Percentiles rank a stretch among this genome's conserved stretches.
Conservation (phyloP, 371 early-diverging fungal species). For the Nematocida major region DNA sequence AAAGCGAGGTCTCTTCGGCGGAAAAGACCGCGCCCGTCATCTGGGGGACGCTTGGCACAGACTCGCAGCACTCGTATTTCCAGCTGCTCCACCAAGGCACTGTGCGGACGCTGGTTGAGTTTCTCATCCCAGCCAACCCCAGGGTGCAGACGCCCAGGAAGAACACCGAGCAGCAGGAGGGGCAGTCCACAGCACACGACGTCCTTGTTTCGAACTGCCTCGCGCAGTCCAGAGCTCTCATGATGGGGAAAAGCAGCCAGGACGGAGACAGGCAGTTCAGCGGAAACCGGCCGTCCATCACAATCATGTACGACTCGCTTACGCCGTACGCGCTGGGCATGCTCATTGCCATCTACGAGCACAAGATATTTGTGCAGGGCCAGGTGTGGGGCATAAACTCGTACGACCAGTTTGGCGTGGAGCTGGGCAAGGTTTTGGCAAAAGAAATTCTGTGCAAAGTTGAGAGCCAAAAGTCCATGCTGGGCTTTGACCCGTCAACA, state of each 20-base stretch:
- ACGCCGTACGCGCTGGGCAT: conserved; percentile 84
- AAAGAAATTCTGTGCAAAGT: conserved; percentile 83
- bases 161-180: conserved; percentile 56
- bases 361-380: conserved; percentile 97
- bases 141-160: background rate
- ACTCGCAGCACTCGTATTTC: conserved; percentile 97
- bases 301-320: conserved; percentile 78
- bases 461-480: conserved; percentile 40
- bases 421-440: conserved; percentile 93
- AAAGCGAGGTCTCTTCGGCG: background rate
- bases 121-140: conserved; percentile 81
- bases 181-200: conserved; percentile 72
- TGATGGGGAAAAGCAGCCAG: conserved; percentile 76
- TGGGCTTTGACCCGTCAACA: conserved; percentile 49
- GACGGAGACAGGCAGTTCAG: conserved; percentile 72
- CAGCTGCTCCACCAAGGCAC: conserved; percentile 98
- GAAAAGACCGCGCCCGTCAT: conserved; percentile 83
- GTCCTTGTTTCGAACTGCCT: conserved; percentile 92
- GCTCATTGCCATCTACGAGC: conserved; percentile 90
- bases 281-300: conserved; percentile 92
- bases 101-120: conserved; percentile 83
- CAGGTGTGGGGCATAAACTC: conserved; percentile 91
- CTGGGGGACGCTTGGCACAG: conserved; percentile 97
- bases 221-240: conserved; percentile 92
- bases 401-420: conserved; percentile 94